Base-by-base conservation (phyloP, 768 basidiomycete genomes). In the Psilocybe tampanensis region DNA sequence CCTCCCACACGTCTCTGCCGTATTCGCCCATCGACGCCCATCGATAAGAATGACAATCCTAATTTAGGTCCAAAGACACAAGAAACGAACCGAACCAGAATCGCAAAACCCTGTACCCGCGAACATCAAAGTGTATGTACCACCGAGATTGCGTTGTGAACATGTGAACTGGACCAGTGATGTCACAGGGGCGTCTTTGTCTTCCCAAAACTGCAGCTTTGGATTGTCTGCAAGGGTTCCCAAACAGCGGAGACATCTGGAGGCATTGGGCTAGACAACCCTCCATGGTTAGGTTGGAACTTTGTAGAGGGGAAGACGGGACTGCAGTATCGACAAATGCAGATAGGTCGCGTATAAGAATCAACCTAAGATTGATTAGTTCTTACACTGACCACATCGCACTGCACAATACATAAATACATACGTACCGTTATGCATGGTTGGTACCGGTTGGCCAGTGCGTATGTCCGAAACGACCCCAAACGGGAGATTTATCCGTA, bases 11-110 rank as follows among this genome's bases (percentile, higher is more conserved):
- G 18, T n/a, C 41, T 23, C 39, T 60, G 36, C 60, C 48, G 44
- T 54, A 47, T 51, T 44, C 36, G 33, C 52, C 48, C 48, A 43
- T 58, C 47, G 44, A 53, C 41, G 45, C 44, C 55, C 59, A 60
- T 60, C 59, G 59, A 60, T 60, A 60, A 60, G 50, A n/a, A 42
- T 45, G 41, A 26, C 47, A 51, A 43, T 23, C 32, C 50, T 47
- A 47, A 24, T 29, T 44, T 53, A 49, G 33, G 50, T n/a, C 47
- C 42, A 29, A 21, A 7, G 21, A 19, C 22, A 26, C 55, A 4
- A 44, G 26, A 55, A 23, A 26, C 34, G 24, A 49, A 34, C 47
- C 47, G 54, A 48, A 39, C 36, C 36, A 13, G 7, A 11, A 48
- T 19, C 26, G 42, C 29, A 24, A 24, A 23, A n/a, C 3, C n/a